Conservation (phyloP, 164 flowering plant genomes). For the Magnolia sinica region DNA sequence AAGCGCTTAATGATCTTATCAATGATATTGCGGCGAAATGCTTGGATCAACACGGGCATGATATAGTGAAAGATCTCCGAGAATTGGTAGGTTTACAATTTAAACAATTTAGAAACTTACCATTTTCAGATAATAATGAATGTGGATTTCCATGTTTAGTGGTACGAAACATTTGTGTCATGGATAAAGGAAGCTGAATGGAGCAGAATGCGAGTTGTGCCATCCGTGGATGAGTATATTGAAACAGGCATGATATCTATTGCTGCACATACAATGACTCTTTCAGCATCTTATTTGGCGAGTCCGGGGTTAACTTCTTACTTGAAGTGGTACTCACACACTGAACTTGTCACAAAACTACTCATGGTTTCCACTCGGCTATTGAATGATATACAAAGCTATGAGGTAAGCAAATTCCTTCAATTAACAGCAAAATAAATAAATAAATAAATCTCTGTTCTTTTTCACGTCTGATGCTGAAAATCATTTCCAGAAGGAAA, state of each 20-base stretch:
- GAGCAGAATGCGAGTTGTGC: neutral
- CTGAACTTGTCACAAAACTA: conserved; percentile 24
- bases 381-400: conserved; percentile 23
- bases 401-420: neutral
- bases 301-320: neutral
- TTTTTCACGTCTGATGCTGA: neutral
- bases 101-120: neutral
- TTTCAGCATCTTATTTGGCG: conserved; percentile 3
- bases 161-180: conserved; percentile 1
- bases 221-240: conserved; percentile 1
- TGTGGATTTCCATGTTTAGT: neutral
- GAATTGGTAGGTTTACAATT: neutral
- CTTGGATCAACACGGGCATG: neutral
- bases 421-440: no score
- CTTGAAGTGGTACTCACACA: neutral
- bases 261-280: neutral
- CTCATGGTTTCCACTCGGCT: conserved; percentile 38
- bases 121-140: neutral
- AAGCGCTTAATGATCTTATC: neutral
- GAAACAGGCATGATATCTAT: neutral
- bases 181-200: conserved; percentile 11
- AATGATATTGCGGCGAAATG: neutral
- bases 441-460: neutral
- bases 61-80: neutral
- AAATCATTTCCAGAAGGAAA: conserved; percentile 36